A percentile compares a stretch with the other conserved stretches of the same genome.
Evolutionary conservation across 495 filamentous ascomycete species (phyloP).

Genomic region (Penicillium lividum): DNA sequence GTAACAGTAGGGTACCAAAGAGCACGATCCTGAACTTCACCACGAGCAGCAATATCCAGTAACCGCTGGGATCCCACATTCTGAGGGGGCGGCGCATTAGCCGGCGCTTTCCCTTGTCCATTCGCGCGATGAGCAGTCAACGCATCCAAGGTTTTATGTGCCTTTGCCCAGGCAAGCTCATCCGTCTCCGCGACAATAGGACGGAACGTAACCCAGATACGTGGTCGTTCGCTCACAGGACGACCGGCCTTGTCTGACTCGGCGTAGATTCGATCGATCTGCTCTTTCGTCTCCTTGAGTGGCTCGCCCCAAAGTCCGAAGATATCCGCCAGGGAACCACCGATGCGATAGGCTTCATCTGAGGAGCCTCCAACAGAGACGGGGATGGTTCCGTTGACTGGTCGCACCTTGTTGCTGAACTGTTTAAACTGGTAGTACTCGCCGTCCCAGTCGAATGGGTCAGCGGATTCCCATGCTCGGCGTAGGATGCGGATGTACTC

Average conservation of each 20-base stretch:
- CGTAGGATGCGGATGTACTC: constrained; percentile 56
- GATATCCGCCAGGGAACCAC: constrained; percentile 53
- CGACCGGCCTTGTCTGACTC: constrained; percentile 48
- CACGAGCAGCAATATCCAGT: constrained; percentile 52
- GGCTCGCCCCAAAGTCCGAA: constrained; percentile 60
- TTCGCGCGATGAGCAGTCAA: constrained; percentile 35
- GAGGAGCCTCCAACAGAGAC: constrained; percentile 56
- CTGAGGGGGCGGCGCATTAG: constrained; percentile 41
- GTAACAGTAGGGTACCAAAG: constrained; percentile 59
- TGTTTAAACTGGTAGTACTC: constrained; percentile 53
- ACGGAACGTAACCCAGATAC: constrained; percentile 59
- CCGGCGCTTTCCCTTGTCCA: constrained; percentile 30
- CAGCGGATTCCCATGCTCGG: constrained; percentile 50
- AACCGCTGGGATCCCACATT: constrained; percentile 56
- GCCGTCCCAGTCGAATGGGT: constrained; percentile 56
- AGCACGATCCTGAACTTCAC: constrained; percentile 56
- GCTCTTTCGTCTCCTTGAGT: constrained; percentile 55
- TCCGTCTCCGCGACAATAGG: constrained; percentile 57
- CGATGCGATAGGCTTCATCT: constrained; percentile 53
- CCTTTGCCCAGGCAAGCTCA: constrained; percentile 55
- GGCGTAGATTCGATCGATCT: constrained; percentile 55
- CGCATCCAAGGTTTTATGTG: constrained; percentile 47
- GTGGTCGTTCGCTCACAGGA: constrained; percentile 37
- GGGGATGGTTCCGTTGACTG: constrained; percentile 48
- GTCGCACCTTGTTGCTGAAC: constrained; percentile 51